phyloP scores from a whole-genome alignment of 2,329 filamentous ascomycete genomes.

The Pseudogymnoascus sp. region DNA sequence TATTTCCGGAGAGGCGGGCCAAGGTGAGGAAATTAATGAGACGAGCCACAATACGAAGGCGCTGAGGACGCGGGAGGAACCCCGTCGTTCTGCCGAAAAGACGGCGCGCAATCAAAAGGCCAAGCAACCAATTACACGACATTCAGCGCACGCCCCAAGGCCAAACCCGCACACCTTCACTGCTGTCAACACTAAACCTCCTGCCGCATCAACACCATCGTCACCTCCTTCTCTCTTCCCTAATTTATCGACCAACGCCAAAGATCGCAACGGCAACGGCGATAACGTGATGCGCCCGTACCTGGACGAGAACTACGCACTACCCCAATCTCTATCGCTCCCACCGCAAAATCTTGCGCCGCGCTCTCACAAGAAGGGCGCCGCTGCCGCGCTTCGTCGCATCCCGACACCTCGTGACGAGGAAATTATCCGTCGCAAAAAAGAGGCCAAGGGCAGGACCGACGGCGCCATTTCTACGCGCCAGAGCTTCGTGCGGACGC shows the following conservation, averaged over 20 bases:
- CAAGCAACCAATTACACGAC: conserved; percentile 1
- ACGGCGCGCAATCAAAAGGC: conserved; percentile 3
- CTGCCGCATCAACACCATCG: conserved; percentile 12
- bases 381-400: neutral
- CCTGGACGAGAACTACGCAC: neutral
- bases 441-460: neutral
- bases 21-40: neutral
- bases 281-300: neutral
- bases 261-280: neutral
- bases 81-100: conserved; percentile 1
- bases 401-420: conserved; percentile 1
- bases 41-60: neutral
- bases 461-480: neutral
- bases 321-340: neutral
- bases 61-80: neutral
- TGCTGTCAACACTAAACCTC: conserved; percentile 14
- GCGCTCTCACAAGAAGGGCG: conserved; percentile 7
- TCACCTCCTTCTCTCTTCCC: conserved; percentile 2
- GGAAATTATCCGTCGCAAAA: conserved; percentile 2
- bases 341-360: neutral
- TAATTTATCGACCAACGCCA: neutral
- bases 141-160: conserved; percentile 8
- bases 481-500: conserved; percentile 24
- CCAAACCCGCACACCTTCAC: conserved; percentile 25
- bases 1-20: neutral